phyloP scores from a whole-genome alignment of 1,284 basidiomycete species.

The Paramarasmius palmivorus region DNA sequence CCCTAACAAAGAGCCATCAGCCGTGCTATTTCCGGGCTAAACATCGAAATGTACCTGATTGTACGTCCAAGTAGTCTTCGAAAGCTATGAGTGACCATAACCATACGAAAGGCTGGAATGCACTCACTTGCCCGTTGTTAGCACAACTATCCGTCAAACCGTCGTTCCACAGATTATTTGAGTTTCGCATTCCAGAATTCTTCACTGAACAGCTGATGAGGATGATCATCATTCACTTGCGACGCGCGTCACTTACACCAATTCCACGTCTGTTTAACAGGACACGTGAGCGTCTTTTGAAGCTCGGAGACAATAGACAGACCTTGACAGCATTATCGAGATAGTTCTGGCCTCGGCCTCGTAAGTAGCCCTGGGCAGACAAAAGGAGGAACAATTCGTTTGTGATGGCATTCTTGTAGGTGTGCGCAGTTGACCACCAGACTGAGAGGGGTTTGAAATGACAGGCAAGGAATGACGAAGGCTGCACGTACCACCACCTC shows the following conservation, averaged over 20 bases:
- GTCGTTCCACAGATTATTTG: conserved; percentile 50
- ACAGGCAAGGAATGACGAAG: not conserved
- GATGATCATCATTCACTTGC: not conserved
- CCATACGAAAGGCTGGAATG: not conserved
- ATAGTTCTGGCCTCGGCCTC: conserved; percentile 36
- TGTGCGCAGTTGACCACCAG: conserved; percentile 55
- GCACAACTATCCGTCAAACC: conserved; percentile 41
- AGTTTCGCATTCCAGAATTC: conserved; percentile 49
- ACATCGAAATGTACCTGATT: conserved; percentile 40
- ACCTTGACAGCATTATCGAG: conserved; percentile 49
- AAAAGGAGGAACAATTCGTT: conserved; percentile 54
- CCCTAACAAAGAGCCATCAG: conserved; percentile 29
- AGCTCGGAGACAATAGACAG: not conserved
- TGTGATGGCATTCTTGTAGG: conserved; percentile 60
- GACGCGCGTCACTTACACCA: conserved; percentile 40
- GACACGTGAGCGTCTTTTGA: not conserved
- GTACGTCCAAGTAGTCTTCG: conserved; percentile 54
- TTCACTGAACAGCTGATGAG: conserved; percentile 32
- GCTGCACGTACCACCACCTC: conserved; percentile 37
- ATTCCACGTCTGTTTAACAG: conserved; percentile 37
- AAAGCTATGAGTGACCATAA: not conserved
- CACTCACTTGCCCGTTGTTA: conserved; percentile 46
- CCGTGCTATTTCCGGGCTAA: not conserved
- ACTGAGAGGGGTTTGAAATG: conserved; percentile 30
- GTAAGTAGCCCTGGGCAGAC: conserved; percentile 47